Evolutionary conservation across 2,329 filamentous ascomycete species (phyloP).

Genomic region (Juglanconis sp.): DNA sequence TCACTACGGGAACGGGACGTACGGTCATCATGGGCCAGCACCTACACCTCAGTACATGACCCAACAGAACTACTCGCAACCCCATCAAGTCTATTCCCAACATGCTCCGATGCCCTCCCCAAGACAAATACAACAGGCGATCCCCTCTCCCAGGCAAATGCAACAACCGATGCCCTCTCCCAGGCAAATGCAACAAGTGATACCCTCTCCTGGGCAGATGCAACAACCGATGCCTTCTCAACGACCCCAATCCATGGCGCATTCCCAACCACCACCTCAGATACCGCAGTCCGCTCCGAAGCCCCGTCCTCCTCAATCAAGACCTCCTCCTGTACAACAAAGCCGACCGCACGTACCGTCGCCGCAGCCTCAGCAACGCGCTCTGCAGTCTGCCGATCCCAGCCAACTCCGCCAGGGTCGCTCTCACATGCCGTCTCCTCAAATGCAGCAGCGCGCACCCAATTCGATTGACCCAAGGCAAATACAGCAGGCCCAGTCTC

Average conservation of each 20-base stretch:
- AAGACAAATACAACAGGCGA: constrained; percentile 23
- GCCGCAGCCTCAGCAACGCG: neutral
- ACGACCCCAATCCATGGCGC: constrained; percentile 15
- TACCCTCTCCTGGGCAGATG: neutral
- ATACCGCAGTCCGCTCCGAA: constrained; percentile 18
- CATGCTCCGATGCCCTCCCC: neutral
- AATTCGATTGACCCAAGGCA: neutral
- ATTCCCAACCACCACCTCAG: constrained; percentile 13
- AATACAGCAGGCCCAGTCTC: neutral
- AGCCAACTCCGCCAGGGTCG: neutral
- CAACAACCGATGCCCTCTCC: constrained; percentile 22
- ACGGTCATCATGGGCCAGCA: constrained; percentile 17
- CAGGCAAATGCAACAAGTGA: constrained; percentile 9
- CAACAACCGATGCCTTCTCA: constrained; percentile 29
- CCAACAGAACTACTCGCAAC: constrained; percentile 34
- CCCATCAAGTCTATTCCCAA: neutral
- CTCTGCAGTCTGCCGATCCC: neutral
- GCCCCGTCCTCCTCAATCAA: constrained; percentile 4
- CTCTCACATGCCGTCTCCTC: neutral
- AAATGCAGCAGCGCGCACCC: neutral
- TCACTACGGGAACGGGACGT: constrained; percentile 24
- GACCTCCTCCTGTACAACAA: constrained; percentile 6
- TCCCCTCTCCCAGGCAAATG: constrained; percentile 14
- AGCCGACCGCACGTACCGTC: neutral
- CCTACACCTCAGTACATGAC: constrained; percentile 11